Percentiles rank a stretch among this genome's conserved stretches.
Evolutionary conservation across 192 early-diverging fungal genomes (phyloP).

Genomic region (Linnemannia exigua): DNA sequence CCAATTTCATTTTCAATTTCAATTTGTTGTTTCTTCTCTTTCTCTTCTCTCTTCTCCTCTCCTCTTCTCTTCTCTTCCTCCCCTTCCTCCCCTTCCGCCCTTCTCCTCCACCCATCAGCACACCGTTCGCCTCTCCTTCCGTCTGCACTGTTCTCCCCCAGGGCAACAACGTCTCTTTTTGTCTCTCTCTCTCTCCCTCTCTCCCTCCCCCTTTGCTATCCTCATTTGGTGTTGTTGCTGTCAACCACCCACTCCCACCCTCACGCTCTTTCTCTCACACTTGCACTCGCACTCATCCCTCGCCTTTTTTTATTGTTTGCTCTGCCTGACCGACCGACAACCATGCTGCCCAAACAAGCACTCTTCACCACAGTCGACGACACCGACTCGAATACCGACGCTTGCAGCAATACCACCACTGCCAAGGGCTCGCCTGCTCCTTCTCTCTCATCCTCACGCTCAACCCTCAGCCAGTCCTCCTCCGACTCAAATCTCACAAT

Average conservation of each 20-base stretch:
- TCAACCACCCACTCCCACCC: background rate
- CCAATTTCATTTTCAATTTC: background rate
- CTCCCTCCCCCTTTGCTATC: background rate
- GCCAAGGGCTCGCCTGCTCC: background rate
- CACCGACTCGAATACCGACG: background rate
- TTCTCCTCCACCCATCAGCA: slow-evolving; percentile 10
- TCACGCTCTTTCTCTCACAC: background rate
- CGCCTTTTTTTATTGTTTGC: background rate
- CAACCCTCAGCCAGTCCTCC: slow-evolving; percentile 5
- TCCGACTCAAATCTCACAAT: slow-evolving; percentile 1
- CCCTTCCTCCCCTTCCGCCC: slow-evolving; percentile 6
- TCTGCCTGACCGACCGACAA: too few species aligned
- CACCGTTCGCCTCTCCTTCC: background rate
- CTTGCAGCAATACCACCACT: background rate
- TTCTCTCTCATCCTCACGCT: background rate
- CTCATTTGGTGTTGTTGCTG: background rate
- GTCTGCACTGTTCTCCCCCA: background rate
- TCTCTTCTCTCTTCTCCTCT: slow-evolving; percentile 4
- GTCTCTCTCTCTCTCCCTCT: background rate
- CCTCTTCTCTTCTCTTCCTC: slow-evolving; percentile 16
- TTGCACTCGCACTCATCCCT: background rate
- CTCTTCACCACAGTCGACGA: background rate
- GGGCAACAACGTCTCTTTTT: background rate
- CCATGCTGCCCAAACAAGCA: background rate
- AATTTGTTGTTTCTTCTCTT: background rate